Conservation (phyloP, 306 rosid genomes). For the Malus asiatica region DNA sequence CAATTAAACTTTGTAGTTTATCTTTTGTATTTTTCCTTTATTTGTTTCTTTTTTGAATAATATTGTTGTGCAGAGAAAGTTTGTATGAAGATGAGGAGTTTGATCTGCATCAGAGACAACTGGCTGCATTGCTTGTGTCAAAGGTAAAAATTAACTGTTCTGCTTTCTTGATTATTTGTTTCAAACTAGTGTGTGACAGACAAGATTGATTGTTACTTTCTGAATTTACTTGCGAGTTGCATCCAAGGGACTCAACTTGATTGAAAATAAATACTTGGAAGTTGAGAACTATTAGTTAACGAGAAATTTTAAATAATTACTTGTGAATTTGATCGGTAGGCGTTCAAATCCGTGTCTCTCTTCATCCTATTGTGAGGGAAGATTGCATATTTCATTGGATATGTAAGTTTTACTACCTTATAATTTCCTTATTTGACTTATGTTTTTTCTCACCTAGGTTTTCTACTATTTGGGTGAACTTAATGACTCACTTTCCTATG, state of each 20-base stretch:
- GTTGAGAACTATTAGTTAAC: neutral
- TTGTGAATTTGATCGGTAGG: neutral
- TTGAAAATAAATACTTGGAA: neutral
- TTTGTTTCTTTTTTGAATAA: neutral
- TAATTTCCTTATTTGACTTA: neutral
- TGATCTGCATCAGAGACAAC: constrained; percentile 83
- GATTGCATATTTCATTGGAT: neutral
- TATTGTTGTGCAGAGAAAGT: constrained; percentile 57
- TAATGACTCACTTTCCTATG: constrained; percentile 84
- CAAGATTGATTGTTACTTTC: neutral
- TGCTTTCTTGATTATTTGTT: neutral
- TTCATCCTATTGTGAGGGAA: neutral
- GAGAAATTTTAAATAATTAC: neutral
- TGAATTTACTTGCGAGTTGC: neutral
- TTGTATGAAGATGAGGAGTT: constrained; percentile 92
- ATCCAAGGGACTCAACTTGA: neutral
- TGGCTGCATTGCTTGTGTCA: constrained; percentile 86
- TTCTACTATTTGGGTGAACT: constrained; percentile 96
- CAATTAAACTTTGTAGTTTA: neutral
- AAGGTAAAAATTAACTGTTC: constrained; percentile 44
- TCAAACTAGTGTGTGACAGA: neutral
- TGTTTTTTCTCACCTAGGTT: constrained; percentile 41
- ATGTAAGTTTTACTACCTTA: neutral
- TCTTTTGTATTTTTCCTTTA: neutral
- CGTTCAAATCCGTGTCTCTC: neutral